Percentiles rank a stretch among this genome's conserved stretches.
Evolutionary conservation across 192 early-diverging fungal species (phyloP).

Genomic region (Linnemannia zychae): DNA sequence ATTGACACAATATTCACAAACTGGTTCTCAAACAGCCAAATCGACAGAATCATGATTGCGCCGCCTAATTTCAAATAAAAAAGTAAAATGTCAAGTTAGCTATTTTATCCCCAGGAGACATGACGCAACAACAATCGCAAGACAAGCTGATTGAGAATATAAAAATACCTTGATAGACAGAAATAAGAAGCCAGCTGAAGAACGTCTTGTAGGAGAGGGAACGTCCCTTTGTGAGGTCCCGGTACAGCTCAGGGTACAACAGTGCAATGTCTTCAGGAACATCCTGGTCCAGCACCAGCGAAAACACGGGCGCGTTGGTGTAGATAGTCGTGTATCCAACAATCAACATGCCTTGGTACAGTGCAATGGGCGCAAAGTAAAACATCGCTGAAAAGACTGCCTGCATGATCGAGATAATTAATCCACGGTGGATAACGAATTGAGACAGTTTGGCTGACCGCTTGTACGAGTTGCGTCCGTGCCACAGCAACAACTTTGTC

Average conservation of each 20-base stretch:
- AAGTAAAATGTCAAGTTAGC: neutral
- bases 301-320: slow-evolving; percentile 98
- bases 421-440: slow-evolving; percentile 97
- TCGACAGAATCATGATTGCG: slow-evolving; percentile 94
- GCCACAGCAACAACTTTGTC: slow-evolving; percentile 92
- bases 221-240: slow-evolving; percentile 93
- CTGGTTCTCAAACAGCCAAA: slow-evolving; percentile 95
- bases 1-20: slow-evolving; percentile 96
- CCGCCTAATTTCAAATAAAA: slow-evolving; percentile 66
- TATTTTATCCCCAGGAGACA: too few species aligned
- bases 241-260: slow-evolving; percentile 94
- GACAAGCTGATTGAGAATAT: too few species aligned
- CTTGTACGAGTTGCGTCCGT: slow-evolving; percentile 95
- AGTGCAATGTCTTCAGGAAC: slow-evolving; percentile 91
- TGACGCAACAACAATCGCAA: too few species aligned
- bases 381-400: slow-evolving; percentile 96
- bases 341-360: slow-evolving; percentile 91
- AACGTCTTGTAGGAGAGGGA: slow-evolving; percentile 94
- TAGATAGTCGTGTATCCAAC: slow-evolving; percentile 97
- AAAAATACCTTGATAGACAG: slow-evolving; percentile 91
- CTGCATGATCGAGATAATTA: slow-evolving; percentile 98
- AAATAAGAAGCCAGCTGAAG: slow-evolving; percentile 94
- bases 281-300: slow-evolving; percentile 92
- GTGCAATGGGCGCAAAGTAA: slow-evolving; percentile 96
- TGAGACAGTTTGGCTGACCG: slow-evolving; percentile 94